Conservation (phyloP, 2,329 filamentous ascomycete species). For the Ophiocordyceps camponoti-floridani region DNA sequence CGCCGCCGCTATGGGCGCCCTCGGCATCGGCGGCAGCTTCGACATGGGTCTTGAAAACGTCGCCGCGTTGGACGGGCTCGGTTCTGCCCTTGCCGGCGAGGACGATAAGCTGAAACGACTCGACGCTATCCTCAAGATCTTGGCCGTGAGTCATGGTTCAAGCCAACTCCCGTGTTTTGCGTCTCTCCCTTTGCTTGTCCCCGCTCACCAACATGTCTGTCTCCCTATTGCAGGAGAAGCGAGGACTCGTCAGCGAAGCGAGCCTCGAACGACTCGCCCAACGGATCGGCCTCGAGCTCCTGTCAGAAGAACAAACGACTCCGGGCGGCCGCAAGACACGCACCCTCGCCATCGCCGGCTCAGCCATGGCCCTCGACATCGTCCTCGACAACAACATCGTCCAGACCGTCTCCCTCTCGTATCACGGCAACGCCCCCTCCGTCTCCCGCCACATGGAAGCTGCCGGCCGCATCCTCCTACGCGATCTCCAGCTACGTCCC, state of each 20-base stretch:
- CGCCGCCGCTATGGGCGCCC: conserved; percentile 39
- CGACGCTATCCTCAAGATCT: conserved; percentile 28
- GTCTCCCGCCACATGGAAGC: conserved; percentile 41
- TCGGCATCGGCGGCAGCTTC: conserved; percentile 29
- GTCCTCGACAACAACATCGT: conserved; percentile 43
- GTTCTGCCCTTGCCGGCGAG: conserved; percentile 23
- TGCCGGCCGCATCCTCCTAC: conserved; percentile 46
- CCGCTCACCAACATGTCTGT: not conserved
- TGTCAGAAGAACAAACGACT: conserved; percentile 36
- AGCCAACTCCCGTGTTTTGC: no score
- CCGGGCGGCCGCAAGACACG: conserved; percentile 28
- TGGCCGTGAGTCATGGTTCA: conserved; percentile 21
- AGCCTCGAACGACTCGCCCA: conserved; percentile 55
- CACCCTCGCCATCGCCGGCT: conserved; percentile 44
- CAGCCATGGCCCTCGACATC: conserved; percentile 42
- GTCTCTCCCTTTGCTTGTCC: no score
- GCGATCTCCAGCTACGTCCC: conserved; percentile 41
- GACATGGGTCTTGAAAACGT: conserved; percentile 36
- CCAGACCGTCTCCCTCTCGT: conserved; percentile 42
- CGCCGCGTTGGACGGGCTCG: conserved; percentile 25
- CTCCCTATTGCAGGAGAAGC: conserved; percentile 16
- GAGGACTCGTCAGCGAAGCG: conserved; percentile 54
- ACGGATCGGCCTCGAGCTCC: conserved; percentile 45
- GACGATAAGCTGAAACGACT: conserved; percentile 37
- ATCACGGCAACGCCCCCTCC: conserved; percentile 39